Evolutionary conservation across 495 filamentous ascomycete species (phyloP).

Genomic region (Umbilicaria muhlenbergii): DNA sequence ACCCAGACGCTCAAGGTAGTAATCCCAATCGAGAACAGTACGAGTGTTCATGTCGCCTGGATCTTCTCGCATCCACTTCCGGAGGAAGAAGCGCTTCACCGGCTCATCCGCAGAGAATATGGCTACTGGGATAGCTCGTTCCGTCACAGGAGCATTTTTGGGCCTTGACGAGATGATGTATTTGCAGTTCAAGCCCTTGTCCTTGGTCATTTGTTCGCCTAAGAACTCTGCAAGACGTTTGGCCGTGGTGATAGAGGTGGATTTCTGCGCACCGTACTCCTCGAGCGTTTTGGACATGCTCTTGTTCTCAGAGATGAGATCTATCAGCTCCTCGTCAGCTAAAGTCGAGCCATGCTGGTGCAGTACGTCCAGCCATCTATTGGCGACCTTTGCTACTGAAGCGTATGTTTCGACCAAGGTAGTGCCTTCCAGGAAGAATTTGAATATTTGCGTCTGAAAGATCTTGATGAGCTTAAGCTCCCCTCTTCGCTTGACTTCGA

Average conservation of each 20-base stretch:
- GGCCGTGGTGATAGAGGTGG: slow-evolving; percentile 96
- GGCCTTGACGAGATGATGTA: slow-evolving; percentile 91
- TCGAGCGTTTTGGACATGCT: slow-evolving; percentile 94
- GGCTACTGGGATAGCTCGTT: slow-evolving; percentile 83
- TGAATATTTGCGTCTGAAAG: slow-evolving; percentile 98
- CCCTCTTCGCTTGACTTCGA: slow-evolving; percentile 94
- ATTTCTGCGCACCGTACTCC: slow-evolving; percentile 91
- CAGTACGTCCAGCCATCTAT: slow-evolving; percentile 89
- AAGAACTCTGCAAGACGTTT: slow-evolving; percentile 89
- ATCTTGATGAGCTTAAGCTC: slow-evolving; percentile 99
- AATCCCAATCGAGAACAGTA: slow-evolving; percentile 83
- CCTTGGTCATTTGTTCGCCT: slow-evolving; percentile 96
- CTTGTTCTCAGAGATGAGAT: slow-evolving; percentile 96
- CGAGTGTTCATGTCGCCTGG: slow-evolving; percentile 85
- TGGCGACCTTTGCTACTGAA: slow-evolving; percentile 87
- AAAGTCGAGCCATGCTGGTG: slow-evolving; percentile 72
- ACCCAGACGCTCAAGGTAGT: slow-evolving; percentile 86
- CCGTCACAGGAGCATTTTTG: slow-evolving; percentile 80
- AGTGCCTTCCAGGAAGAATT: slow-evolving; percentile 87
- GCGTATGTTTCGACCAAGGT: slow-evolving; percentile 80
- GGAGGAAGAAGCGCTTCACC: slow-evolving; percentile 75
- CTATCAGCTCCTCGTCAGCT: slow-evolving; percentile 92
- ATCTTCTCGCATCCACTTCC: slow-evolving; percentile 92
- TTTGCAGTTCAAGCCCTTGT: slow-evolving; percentile 97
- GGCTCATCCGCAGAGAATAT: slow-evolving; percentile 90